Percentiles rank a stretch among this genome's conserved stretches.
Evolutionary conservation across 2,329 filamentous ascomycete genomes (phyloP).

Genomic region (Penicillium digitatum): DNA sequence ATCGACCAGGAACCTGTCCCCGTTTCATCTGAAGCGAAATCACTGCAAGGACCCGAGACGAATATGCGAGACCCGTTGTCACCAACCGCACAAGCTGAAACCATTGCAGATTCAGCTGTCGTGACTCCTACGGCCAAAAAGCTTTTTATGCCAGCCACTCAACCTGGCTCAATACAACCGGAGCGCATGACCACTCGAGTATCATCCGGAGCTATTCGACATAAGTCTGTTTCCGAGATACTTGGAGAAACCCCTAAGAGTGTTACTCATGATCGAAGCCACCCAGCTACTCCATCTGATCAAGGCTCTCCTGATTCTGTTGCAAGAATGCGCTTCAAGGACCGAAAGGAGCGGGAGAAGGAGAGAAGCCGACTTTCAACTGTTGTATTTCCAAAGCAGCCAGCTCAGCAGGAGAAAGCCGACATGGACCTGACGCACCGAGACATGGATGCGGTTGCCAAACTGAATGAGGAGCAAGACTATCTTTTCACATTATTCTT

Average conservation of each 20-base stretch:
- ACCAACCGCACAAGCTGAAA: slow-evolving; percentile 13
- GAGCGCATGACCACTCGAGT: slow-evolving; percentile 66
- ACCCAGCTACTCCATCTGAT: slow-evolving; percentile 22
- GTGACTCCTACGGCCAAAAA: slow-evolving; percentile 20
- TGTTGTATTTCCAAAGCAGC: slow-evolving; percentile 72
- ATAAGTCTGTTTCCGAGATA: slow-evolving; percentile 71
- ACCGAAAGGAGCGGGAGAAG: slow-evolving; percentile 57
- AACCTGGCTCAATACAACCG: slow-evolving; percentile 33
- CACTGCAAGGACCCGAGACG: slow-evolving; percentile 10
- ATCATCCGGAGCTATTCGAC: slow-evolving; percentile 64
- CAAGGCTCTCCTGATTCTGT: slow-evolving; percentile 32
- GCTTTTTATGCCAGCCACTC: slow-evolving; percentile 18
- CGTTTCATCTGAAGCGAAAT: slow-evolving; percentile 12
- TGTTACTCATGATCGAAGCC: slow-evolving; percentile 32
- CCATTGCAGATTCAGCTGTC: slow-evolving; percentile 9
- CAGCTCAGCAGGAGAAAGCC: slow-evolving; percentile 48
- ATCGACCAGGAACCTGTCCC: slow-evolving; percentile 14
- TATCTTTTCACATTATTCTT: slow-evolving; percentile 64
- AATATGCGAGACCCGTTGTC: slow-evolving; percentile 13
- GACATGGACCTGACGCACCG: slow-evolving; percentile 39
- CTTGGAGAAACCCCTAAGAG: slow-evolving; percentile 56
- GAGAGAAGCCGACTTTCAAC: slow-evolving; percentile 63
- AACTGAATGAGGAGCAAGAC: slow-evolving; percentile 49
- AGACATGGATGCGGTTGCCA: slow-evolving; percentile 47
- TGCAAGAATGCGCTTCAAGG: slow-evolving; percentile 43